Conservation (phyloP, 768 basidiomycete genomes). For the Russula lepida region DNA sequence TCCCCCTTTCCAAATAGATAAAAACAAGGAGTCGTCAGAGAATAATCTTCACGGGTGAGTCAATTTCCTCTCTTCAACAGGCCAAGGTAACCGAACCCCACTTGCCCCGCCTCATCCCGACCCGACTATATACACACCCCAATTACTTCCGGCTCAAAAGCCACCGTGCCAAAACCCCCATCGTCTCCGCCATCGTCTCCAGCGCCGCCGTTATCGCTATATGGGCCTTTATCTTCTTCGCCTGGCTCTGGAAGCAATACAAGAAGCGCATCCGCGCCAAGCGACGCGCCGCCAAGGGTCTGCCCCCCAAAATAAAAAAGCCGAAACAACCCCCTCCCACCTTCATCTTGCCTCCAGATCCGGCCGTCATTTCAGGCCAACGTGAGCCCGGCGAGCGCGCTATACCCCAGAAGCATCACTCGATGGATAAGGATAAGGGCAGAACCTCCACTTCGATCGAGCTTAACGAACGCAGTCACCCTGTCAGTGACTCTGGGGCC, state of each 20-base stretch:
- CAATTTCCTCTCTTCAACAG: neutral
- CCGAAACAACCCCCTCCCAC: slow-evolving; percentile 12
- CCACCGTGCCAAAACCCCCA: slow-evolving; percentile 18
- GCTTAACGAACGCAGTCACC: neutral
- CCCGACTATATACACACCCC: too few relatives aligned
- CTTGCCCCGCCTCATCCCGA: neutral
- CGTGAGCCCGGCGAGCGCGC: slow-evolving; percentile 14
- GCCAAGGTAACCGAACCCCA: neutral
- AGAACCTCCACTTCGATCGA: neutral
- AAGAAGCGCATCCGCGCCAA: slow-evolving; percentile 13
- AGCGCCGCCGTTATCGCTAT: slow-evolving; percentile 2
- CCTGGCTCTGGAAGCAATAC: slow-evolving; percentile 13
- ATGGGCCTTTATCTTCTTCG: slow-evolving; percentile 12
- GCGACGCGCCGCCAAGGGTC: slow-evolving; percentile 11
- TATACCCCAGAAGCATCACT: slow-evolving; percentile 8
- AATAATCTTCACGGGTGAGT: slow-evolving; percentile 14
- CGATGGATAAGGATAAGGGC: neutral
- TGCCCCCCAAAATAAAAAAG: slow-evolving; percentile 10
- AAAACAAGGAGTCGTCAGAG: neutral
- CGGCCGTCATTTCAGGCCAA: slow-evolving; percentile 16
- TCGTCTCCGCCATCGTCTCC: slow-evolving; percentile 16
- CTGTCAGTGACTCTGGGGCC: neutral
- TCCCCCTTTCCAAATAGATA: neutral
- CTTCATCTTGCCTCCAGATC: slow-evolving; percentile 21
- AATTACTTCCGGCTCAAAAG: neutral